Conservation (phyloP, 306 rosid species). For the Astragalus glycyphyllos region DNA sequence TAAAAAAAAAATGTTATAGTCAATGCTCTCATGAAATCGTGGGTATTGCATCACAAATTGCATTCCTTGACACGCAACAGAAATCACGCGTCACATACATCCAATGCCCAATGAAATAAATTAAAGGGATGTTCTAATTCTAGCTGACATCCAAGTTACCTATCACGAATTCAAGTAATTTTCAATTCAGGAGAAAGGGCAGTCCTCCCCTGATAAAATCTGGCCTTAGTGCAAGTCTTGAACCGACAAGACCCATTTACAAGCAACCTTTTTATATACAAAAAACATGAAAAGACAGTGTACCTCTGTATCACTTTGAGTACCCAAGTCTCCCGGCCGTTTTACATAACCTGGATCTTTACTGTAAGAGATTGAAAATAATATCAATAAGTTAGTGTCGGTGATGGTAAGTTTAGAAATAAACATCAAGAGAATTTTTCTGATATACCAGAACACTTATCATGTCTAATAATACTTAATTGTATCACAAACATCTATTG, state of each 20-base stretch:
- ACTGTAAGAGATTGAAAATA: slow-evolving; percentile 58
- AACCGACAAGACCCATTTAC: slow-evolving; percentile 20
- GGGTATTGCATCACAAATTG: slow-evolving; percentile 35
- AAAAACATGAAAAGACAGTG: slow-evolving; percentile 28
- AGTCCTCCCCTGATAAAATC: slow-evolving; percentile 35
- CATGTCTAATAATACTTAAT: slow-evolving; percentile 10
- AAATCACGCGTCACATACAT: slow-evolving; percentile 14
- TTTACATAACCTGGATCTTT: slow-evolving; percentile 89
- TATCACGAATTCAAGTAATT: slow-evolving; percentile 7
- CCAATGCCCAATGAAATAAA: slow-evolving; percentile 29
- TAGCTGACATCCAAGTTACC: slow-evolving; percentile 24
- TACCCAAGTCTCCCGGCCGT: slow-evolving; percentile 66
- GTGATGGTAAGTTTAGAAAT: not conserved
- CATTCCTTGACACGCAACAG: slow-evolving; percentile 23
- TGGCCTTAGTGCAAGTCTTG: slow-evolving; percentile 29
- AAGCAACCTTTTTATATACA: slow-evolving; percentile 25
- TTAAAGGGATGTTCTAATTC: not conserved
- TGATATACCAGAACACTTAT: slow-evolving; percentile 14
- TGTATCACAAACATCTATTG: slow-evolving; percentile 15
- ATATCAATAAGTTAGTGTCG: slow-evolving; percentile 30
- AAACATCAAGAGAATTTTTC: slow-evolving; percentile 18
- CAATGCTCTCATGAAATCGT: slow-evolving; percentile 30
- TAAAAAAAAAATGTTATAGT: slow-evolving; percentile 2
- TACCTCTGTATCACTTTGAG: slow-evolving; percentile 70
- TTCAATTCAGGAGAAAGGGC: slow-evolving; percentile 21